Evolutionary conservation across 2,329 filamentous ascomycete genomes (phyloP).

Genomic region (Alternaria postmessia): DNA sequence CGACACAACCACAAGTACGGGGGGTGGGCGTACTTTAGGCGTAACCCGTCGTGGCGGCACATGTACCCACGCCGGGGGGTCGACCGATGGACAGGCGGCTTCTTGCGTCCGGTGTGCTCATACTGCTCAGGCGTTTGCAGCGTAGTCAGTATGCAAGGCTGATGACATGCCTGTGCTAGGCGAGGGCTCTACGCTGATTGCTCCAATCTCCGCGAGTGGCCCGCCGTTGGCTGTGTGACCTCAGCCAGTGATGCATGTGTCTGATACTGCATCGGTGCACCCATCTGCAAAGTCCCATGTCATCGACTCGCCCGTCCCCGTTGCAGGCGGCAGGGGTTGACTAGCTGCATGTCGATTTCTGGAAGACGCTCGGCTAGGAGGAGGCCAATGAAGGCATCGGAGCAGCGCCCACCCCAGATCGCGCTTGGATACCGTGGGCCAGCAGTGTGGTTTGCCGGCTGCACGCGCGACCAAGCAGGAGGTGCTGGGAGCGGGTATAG

Average conservation of each 20-base stretch:
- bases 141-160: conserved; percentile 33
- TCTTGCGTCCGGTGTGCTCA: conserved; percentile 29
- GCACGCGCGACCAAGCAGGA: conserved; percentile 39
- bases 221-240: conserved; percentile 44
- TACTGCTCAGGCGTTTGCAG: conserved; percentile 12
- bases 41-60: conserved; percentile 38
- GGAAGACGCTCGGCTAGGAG: conserved; percentile 42
- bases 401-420: conserved; percentile 42
- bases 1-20: conserved; percentile 15
- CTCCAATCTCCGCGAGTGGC: conserved; percentile 44
- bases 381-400: conserved; percentile 30
- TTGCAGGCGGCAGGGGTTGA: conserved; percentile 33
- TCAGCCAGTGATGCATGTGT: conserved; percentile 29
- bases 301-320: conserved; percentile 29
- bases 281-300: conserved; percentile 30
- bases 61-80: conserved; percentile 34
- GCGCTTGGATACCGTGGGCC: conserved; percentile 42
- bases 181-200: conserved; percentile 31
- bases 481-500: conserved; percentile 34
- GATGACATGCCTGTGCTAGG: conserved; percentile 15
- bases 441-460: conserved; percentile 43
- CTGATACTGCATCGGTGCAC: conserved; percentile 33
- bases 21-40: conserved; percentile 21
- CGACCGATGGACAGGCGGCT: conserved; percentile 26
- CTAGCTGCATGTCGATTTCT: conserved; percentile 40